Evolutionary conservation across 805 yeast genomes (phyloP), one percentile per base, ranked within the genome.

Genomic region (Osmozyma mogii): DNA sequence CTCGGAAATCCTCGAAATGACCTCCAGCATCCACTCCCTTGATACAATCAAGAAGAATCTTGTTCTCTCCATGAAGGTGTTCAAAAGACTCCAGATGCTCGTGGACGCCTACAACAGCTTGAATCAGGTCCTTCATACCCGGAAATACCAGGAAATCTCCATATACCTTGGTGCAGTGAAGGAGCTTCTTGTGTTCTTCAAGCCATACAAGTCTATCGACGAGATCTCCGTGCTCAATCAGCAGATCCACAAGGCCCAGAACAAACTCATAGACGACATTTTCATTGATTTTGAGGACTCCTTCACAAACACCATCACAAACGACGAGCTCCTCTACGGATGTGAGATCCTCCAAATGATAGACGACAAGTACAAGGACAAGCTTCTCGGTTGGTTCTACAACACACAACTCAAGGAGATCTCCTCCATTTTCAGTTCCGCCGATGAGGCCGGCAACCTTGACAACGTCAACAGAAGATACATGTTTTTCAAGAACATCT

Each of bases 371-470:
- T 69, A 75, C 37, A 60, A 59, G 37, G 72, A 72, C 28, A 73
- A 77, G 44, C 62, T 89, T 27, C 55, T 75, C 6, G 72, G 68
- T 27, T 84, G 94, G 89, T 84, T 81, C 52, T 70, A 82, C 36
- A 72, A 70, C 32, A 65, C 65, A 17, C 76, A 80, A 38, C 61
- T 92, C 30, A 71, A 70, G 44, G 97, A 89, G 45, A 75, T 89
- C 25, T 69, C 69, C 20, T 59, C 73, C 14, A 84, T 92, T 8
- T 92, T 92, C 56, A 70, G 75, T 31, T 65, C 77, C 7, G 67
- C 75, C 9, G 96, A 87, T 44, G 98, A 92, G 55, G 98, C 98
- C 0, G 96, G 96, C 1, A 80, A 94, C 4, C 58, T 92, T 36
- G 98, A 92, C 35, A 92, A 92, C 53, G 56, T 92, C 29, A 69